Conservation (phyloP, 768 basidiomycete species). For the Harrya chromipes region DNA sequence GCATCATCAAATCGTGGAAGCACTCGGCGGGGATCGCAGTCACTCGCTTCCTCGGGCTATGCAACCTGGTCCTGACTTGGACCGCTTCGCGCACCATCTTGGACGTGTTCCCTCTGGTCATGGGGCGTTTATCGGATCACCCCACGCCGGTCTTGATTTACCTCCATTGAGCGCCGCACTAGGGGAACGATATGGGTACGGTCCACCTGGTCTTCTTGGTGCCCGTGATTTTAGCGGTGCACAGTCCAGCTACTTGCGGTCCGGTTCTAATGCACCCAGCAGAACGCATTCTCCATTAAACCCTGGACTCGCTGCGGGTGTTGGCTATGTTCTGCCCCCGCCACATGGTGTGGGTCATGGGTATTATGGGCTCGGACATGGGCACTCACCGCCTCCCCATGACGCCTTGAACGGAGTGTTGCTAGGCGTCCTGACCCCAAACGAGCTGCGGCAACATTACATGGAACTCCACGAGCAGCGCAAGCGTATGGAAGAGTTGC, state of each 20-base stretch:
- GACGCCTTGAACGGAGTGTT: conserved; percentile 29
- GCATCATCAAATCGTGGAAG: conserved; percentile 35
- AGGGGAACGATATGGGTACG: conserved; percentile 37
- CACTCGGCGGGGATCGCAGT: conserved; percentile 33
- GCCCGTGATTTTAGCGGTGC: conserved; percentile 36
- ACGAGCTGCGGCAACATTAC: conserved; percentile 74
- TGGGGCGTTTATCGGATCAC: conserved; percentile 34
- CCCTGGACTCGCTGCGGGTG: conserved; percentile 40
- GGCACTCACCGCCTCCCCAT: conserved; percentile 35
- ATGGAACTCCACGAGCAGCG: conserved; percentile 59
- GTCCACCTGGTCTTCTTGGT: conserved; percentile 32
- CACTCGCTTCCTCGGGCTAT: conserved; percentile 33
- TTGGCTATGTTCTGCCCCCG: conserved; percentile 42
- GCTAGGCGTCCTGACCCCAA: conserved; percentile 41
- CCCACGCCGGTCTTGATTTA: conserved; percentile 54
- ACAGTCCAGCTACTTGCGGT: conserved; percentile 58
- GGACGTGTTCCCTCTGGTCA: conserved; percentile 35
- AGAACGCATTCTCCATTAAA: conserved; percentile 70
- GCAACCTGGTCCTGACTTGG: conserved; percentile 29
- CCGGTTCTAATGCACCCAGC: conserved; percentile 65
- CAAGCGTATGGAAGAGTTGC: conserved; percentile 66
- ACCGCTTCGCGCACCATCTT: conserved; percentile 34
- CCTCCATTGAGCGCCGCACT: conserved; percentile 53
- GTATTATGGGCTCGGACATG: conserved; percentile 38
- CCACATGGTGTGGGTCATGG: conserved; percentile 36